Percentiles rank a stretch among this genome's conserved stretches.
phyloP scores from a whole-genome alignment of 1,139 yeast species.

The Yamadazyma buinensis region DNA sequence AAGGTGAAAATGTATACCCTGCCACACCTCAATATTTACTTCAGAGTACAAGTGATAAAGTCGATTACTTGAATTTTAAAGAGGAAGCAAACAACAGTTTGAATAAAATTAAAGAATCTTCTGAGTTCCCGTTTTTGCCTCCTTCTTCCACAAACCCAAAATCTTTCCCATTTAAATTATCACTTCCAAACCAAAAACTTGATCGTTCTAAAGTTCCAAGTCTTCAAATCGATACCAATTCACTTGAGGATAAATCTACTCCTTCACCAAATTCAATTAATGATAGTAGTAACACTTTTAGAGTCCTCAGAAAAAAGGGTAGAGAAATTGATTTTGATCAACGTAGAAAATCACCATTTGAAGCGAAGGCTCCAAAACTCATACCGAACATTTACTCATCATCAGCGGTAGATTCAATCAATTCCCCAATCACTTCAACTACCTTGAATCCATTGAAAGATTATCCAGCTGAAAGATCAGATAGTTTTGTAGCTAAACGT shows the following conservation, averaged over 20 bases:
- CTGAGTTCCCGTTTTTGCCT: constrained; percentile 12
- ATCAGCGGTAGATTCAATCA: constrained; percentile 30
- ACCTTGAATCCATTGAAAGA: constrained; percentile 33
- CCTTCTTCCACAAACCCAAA: constrained; percentile 4
- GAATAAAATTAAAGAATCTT: constrained; percentile 11
- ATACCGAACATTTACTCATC: constrained; percentile 44
- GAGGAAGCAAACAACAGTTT: constrained; percentile 27
- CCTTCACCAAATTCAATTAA: constrained; percentile 3
- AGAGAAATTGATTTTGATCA: constrained; percentile 80
- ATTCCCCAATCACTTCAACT: constrained; percentile 39
- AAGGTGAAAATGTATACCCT: constrained; percentile 43
- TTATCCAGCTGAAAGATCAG: constrained; percentile 15
- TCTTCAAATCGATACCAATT: constrained; percentile 27
- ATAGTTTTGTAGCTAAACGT: constrained; percentile 55
- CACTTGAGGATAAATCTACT: constrained; percentile 4
- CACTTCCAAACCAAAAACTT: constrained; percentile 18
- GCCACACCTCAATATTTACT: constrained; percentile 61
- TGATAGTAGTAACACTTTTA: constrained; percentile 37
- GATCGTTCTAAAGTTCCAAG: constrained; percentile 19
- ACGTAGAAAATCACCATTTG: constrained; percentile 72
- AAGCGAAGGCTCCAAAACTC: constrained; percentile 38
- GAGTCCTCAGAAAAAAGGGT: constrained; percentile 62
- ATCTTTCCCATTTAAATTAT: constrained; percentile 19
- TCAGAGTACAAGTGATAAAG: constrained; percentile 34
- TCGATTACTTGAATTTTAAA: constrained; percentile 64